Conservation (phyloP, 1,284 basidiomycete genomes). For the Trichosporon sp. region DNA sequence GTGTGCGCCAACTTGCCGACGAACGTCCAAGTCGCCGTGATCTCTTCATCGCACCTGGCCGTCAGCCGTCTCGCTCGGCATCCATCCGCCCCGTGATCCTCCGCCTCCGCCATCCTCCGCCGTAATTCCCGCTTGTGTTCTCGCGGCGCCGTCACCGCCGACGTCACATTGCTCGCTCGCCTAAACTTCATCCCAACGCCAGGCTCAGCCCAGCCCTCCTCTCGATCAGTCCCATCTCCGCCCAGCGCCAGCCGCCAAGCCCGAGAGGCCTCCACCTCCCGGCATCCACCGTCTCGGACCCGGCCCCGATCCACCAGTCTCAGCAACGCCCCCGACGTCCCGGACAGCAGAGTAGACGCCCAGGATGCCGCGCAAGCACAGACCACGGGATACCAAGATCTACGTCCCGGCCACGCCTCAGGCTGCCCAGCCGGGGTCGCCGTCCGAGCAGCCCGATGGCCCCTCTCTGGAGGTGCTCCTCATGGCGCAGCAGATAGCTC, state of each 20-base stretch:
- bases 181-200: too few relatives aligned
- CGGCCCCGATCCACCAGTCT: not conserved
- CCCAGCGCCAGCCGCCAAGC: not conserved
- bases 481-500: slow-evolving; percentile 31
- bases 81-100: too few relatives aligned
- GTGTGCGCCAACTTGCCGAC: not conserved
- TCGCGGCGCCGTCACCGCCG: too few relatives aligned
- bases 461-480: slow-evolving; percentile 31
- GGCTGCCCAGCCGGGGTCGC: slow-evolving; percentile 7
- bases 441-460: not conserved
- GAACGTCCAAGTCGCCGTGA: not conserved
- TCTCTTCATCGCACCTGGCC: too few relatives aligned
- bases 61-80: too few relatives aligned
- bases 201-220: too few relatives aligned
- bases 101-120: too few relatives aligned
- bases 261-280: not conserved
- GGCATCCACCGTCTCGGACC: not conserved
- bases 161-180: too few relatives aligned
- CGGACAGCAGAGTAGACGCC: not conserved
- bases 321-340: not conserved
- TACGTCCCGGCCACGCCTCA: slow-evolving; percentile 20
- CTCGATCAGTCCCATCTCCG: too few relatives aligned
- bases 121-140: too few relatives aligned
- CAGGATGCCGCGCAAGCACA: slow-evolving; percentile 25
- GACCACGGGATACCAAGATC: slow-evolving; percentile 26